Evolutionary conservation across 495 filamentous ascomycete species (phyloP).

Genomic region (Hyaloscypha finlandica): DNA sequence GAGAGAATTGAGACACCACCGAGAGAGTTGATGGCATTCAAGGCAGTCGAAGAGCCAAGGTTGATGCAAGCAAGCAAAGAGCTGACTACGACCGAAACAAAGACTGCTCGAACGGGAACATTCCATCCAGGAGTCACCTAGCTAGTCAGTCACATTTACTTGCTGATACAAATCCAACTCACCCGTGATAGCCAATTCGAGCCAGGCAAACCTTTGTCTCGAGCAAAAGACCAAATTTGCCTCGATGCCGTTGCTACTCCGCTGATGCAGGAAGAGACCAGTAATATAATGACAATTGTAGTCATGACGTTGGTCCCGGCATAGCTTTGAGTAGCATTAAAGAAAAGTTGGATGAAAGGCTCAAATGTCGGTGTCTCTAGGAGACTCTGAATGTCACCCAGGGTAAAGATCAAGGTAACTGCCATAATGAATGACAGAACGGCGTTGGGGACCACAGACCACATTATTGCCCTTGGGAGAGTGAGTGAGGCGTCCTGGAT

Average conservation of each 20-base stretch:
- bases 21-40: conserved; percentile 55
- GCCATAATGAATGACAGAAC: conserved; percentile 51
- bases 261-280: conserved; percentile 48
- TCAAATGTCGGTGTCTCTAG: conserved; percentile 47
- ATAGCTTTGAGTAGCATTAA: conserved; percentile 44
- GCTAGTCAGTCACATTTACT: not conserved
- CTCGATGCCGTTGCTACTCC: conserved; percentile 54
- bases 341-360: conserved; percentile 55
- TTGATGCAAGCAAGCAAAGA: conserved; percentile 59
- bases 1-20: conserved; percentile 43
- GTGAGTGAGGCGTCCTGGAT: conserved; percentile 46
- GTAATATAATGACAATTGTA: conserved; percentile 47
- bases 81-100: conserved; percentile 48
- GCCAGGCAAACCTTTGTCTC: conserved; percentile 28
- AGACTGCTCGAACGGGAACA: conserved; percentile 55
- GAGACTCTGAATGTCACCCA: conserved; percentile 43
- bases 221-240: conserved; percentile 59
- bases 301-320: conserved; percentile 49
- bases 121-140: conserved; percentile 36
- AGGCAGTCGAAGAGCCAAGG: conserved; percentile 54
- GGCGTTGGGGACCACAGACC: conserved; percentile 41
- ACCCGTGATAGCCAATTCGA: conserved; percentile 26
- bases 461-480: conserved; percentile 49
- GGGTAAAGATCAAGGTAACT: conserved; percentile 50
- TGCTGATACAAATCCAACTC: not conserved